Evolutionary conservation across 83 land plant genomes (phyloP).

Genomic region (Thuja plicata): DNA sequence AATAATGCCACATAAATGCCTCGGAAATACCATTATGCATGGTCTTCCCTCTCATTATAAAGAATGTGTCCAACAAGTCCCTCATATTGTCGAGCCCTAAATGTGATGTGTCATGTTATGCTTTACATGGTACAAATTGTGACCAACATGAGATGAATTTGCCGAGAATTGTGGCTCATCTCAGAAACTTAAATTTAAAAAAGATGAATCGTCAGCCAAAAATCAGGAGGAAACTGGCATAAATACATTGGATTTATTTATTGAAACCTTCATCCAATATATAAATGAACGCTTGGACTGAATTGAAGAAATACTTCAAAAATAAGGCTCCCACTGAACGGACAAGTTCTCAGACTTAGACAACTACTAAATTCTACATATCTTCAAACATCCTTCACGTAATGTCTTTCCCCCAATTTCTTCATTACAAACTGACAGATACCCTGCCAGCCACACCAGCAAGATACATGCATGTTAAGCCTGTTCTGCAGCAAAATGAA

Average conservation of each 20-base stretch:
- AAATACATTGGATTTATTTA: conserved; percentile 1
- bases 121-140: conserved; percentile 10
- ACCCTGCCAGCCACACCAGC: conserved; percentile 8
- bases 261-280: not conserved
- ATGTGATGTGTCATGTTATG: not conserved
- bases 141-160: not conserved
- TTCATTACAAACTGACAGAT: not conserved
- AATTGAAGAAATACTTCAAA: not conserved
- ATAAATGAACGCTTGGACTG: not conserved
- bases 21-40: conserved; percentile 1
- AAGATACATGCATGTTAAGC: not conserved
- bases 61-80: not conserved
- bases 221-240: not conserved
- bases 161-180: conserved; percentile 2
- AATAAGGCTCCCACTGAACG: not conserved
- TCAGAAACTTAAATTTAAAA: not conserved
- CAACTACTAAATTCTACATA: not conserved
- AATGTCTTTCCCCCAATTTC: not conserved
- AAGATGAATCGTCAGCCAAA: not conserved
- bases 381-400: not conserved
- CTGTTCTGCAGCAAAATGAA: not conserved
- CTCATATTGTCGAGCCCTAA: not conserved
- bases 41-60: conserved; percentile 7
- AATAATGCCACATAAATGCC: not conserved
- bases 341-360: not conserved